Evolutionary conservation across 805 yeast species (phyloP).

Genomic region (Maudiozyma turicensis): DNA sequence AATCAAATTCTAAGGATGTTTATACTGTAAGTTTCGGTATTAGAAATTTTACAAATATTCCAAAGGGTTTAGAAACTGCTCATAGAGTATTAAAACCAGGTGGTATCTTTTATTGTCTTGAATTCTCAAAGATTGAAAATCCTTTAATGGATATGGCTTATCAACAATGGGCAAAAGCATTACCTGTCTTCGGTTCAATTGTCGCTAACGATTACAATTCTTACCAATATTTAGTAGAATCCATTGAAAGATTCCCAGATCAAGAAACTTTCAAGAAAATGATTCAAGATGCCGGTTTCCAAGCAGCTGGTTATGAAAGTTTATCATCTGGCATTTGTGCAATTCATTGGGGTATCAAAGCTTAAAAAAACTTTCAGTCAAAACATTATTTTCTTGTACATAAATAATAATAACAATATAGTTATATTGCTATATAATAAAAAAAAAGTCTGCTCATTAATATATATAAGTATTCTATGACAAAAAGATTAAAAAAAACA

Average conservation of each 20-base stretch:
- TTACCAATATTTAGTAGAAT: slow-evolving; percentile 91
- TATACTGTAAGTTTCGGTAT: slow-evolving; percentile 97
- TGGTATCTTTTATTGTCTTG: slow-evolving; percentile 93
- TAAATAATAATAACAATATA: no score
- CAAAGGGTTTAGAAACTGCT: slow-evolving; percentile 90
- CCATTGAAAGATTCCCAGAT: slow-evolving; percentile 82
- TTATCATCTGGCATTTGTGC: slow-evolving; percentile 93
- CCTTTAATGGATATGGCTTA: slow-evolving; percentile 64
- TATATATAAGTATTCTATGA: background rate
- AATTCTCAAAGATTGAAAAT: slow-evolving; percentile 85
- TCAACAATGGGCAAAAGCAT: slow-evolving; percentile 76
- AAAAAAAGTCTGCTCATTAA: background rate
- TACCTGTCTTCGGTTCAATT: slow-evolving; percentile 93
- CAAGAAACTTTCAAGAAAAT: slow-evolving; percentile 85
- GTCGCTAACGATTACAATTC: slow-evolving; percentile 93
- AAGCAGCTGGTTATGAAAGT: slow-evolving; percentile 87
- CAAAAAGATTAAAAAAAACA: background rate
- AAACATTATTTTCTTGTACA: no score
- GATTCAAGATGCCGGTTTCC: slow-evolving; percentile 95
- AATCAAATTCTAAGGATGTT: slow-evolving; percentile 82
- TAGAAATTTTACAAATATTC: slow-evolving; percentile 90
- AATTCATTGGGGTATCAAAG: slow-evolving; percentile 88
- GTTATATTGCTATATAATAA: background rate
- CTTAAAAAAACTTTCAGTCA: slow-evolving; percentile 27
- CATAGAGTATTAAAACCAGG: slow-evolving; percentile 94